These are phyloP conservation scores for Termitomyces sp. DNA, from an alignment of 768 basidiomycete species.

Conservation along the genomic window DNA sequence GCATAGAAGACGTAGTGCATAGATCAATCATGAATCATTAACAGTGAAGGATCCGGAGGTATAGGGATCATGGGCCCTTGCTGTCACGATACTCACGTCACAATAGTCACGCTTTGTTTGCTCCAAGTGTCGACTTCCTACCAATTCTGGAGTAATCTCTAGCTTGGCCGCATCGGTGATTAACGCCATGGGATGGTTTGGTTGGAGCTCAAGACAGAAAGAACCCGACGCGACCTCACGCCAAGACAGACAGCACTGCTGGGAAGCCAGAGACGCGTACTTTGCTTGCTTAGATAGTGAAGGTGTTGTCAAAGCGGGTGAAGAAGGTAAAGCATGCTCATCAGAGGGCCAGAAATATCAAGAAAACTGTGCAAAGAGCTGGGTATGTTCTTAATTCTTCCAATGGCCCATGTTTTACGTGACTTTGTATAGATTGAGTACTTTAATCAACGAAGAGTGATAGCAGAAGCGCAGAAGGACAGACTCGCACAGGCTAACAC, in stretches of 20 bases:
- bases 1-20: background rate
- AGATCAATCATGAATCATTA: too few species aligned
- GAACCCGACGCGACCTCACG: conserved; percentile 41
- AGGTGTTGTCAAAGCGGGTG: conserved; percentile 66
- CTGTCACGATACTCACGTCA: background rate
- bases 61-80: background rate
- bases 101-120: background rate
- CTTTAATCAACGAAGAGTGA: conserved; percentile 86
- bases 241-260: conserved; percentile 75
- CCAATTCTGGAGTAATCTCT: background rate
- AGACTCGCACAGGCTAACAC: conserved; percentile 46
- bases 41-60: background rate
- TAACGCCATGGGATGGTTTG: conserved; percentile 38
- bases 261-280: conserved; percentile 80
- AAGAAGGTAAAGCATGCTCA: conserved; percentile 58
- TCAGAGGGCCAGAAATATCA: conserved; percentile 58
- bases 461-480: conserved; percentile 76
- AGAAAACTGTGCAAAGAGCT: conserved; percentile 78
- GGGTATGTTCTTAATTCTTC: conserved; percentile 49
- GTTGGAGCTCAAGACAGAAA: conserved; percentile 29
- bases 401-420: conserved; percentile 1
- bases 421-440: conserved; percentile 69
- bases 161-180: too few species aligned
- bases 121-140: background rate
- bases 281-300: conserved; percentile 76